These are phyloP conservation scores for Acorus calamus DNA, from an alignment of 106 monocot genomes.

Conservation along the genomic window DNA sequence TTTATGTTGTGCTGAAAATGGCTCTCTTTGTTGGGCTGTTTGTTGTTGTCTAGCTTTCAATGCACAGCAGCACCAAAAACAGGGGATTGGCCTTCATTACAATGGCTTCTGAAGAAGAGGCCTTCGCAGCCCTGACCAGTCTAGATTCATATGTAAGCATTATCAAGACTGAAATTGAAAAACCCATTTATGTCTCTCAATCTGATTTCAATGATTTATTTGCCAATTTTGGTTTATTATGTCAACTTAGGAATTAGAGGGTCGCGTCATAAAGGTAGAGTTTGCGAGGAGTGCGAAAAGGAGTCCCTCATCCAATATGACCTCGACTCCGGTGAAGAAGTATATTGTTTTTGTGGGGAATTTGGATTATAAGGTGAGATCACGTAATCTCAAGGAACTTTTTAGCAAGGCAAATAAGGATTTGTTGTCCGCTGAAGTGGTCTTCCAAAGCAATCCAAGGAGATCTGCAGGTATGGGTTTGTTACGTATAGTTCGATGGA, in stretches of 20 bases:
- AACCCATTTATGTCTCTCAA: not conserved
- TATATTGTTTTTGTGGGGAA: slow-evolving; percentile 72
- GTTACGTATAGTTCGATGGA: slow-evolving; percentile 56
- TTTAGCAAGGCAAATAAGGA: slow-evolving; percentile 26
- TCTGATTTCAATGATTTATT: not conserved
- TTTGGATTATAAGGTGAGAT: slow-evolving; percentile 44
- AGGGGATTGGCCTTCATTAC: slow-evolving; percentile 82
- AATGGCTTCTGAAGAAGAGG: slow-evolving; percentile 80
- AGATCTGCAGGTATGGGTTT: slow-evolving; percentile 78
- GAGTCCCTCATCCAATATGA: slow-evolving; percentile 5
- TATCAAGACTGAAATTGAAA: not conserved
- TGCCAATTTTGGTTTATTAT: not conserved
- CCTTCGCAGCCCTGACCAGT: slow-evolving; percentile 33
- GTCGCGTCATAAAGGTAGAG: slow-evolving; percentile 49
- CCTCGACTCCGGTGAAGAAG: slow-evolving; percentile 14
- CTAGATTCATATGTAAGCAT: slow-evolving; percentile 55
- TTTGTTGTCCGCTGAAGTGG: slow-evolving; percentile 56
- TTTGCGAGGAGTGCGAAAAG: slow-evolving; percentile 47
- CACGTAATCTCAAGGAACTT: slow-evolving; percentile 53
- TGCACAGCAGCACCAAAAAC: slow-evolving; percentile 60
- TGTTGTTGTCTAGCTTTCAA: slow-evolving; percentile 45
- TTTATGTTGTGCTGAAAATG: not conserved
- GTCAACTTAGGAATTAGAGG: slow-evolving; percentile 46
- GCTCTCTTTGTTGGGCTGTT: not conserved
- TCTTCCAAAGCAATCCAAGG: slow-evolving; percentile 68